Evolutionary conservation across 208 protist genomes (phyloP).

Genomic region (Trypanosoma brucei): DNA sequence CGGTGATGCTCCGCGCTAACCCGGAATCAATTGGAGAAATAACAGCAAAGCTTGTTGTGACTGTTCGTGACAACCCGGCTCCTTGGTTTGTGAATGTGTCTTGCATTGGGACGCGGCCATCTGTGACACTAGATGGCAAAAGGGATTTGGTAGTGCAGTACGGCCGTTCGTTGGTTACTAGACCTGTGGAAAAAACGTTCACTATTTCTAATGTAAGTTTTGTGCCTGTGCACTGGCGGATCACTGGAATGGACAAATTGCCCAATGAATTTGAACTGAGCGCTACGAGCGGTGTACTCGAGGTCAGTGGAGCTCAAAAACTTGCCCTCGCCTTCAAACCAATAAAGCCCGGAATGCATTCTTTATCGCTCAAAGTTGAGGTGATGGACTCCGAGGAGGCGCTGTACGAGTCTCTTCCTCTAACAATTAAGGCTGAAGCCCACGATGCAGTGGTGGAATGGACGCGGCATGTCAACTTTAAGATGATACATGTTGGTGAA

Average conservation of each 20-base stretch:
- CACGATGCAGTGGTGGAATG: slow-evolving; percentile 92
- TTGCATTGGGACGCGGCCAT: slow-evolving; percentile 82
- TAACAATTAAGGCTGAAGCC: slow-evolving; percentile 86
- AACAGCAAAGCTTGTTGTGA: slow-evolving; percentile 78
- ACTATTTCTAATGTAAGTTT: slow-evolving; percentile 70
- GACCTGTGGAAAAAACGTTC: slow-evolving; percentile 31
- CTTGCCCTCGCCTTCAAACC: slow-evolving; percentile 66
- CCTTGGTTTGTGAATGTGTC: slow-evolving; percentile 82
- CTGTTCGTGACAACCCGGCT: slow-evolving; percentile 89
- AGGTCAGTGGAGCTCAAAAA: slow-evolving; percentile 47
- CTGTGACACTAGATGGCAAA: slow-evolving; percentile 65
- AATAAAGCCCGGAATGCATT: slow-evolving; percentile 70
- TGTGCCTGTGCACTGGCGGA: slow-evolving; percentile 74
- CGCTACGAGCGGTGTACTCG: slow-evolving; percentile 57
- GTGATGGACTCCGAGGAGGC: slow-evolving; percentile 46
- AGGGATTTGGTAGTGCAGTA: slow-evolving; percentile 79
- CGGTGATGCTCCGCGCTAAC: slow-evolving; percentile 73
- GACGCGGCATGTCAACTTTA: slow-evolving; percentile 88
- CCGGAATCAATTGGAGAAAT: slow-evolving; percentile 84
- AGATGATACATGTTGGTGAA: slow-evolving; percentile 88
- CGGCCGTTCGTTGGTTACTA: slow-evolving; percentile 70
- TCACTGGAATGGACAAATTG: slow-evolving; percentile 55
- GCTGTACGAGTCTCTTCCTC: slow-evolving; percentile 64
- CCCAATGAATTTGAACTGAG: slow-evolving; percentile 72
- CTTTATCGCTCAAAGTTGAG: slow-evolving; percentile 44